These are phyloP conservation scores for Phytophthora crassamura DNA, from an alignment of 352 stramenopile genomes.

Conservation along the genomic window DNA sequence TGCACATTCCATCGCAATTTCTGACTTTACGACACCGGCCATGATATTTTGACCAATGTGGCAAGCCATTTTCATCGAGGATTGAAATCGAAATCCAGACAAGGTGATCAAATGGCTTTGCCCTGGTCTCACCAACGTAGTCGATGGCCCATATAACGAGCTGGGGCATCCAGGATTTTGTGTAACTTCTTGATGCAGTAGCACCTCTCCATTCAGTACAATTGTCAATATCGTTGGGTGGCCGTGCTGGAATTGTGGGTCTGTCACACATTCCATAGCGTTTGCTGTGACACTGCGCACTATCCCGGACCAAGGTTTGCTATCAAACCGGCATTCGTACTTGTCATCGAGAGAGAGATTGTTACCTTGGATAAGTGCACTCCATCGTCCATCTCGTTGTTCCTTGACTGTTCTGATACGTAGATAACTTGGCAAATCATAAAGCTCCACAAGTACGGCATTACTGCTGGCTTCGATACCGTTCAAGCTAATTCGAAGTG, in stretches of 20 bases:
- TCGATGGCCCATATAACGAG: conserved; percentile 23
- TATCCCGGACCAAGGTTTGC: conserved; percentile 14
- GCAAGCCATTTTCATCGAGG: conserved; percentile 37
- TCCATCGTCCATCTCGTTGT: conserved; percentile 12
- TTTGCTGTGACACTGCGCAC: conserved; percentile 18
- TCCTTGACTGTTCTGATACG: conserved; percentile 16
- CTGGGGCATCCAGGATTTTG: conserved; percentile 24
- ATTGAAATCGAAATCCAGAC: conserved; percentile 36
- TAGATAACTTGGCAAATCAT: conserved; percentile 13
- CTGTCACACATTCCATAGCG: conserved; percentile 25
- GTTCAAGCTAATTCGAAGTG: conserved; percentile 48
- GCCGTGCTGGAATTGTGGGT: neutral
- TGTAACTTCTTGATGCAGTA: conserved; percentile 25
- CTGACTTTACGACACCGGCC: conserved; percentile 29
- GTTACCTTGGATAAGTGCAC: conserved; percentile 15
- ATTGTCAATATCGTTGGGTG: conserved; percentile 24
- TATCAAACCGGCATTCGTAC: conserved; percentile 41
- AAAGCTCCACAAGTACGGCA: conserved; percentile 31
- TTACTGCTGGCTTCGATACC: conserved; percentile 44
- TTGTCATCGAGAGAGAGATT: conserved; percentile 17
- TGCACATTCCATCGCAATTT: conserved; percentile 31
- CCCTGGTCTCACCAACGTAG: conserved; percentile 17
- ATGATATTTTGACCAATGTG: conserved; percentile 15
- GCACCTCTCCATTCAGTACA: conserved; percentile 12
- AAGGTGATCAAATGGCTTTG: conserved; percentile 29